phyloP scores from a whole-genome alignment of 2,329 filamentous ascomycete species.

The Talaromyces amestolkiae region DNA sequence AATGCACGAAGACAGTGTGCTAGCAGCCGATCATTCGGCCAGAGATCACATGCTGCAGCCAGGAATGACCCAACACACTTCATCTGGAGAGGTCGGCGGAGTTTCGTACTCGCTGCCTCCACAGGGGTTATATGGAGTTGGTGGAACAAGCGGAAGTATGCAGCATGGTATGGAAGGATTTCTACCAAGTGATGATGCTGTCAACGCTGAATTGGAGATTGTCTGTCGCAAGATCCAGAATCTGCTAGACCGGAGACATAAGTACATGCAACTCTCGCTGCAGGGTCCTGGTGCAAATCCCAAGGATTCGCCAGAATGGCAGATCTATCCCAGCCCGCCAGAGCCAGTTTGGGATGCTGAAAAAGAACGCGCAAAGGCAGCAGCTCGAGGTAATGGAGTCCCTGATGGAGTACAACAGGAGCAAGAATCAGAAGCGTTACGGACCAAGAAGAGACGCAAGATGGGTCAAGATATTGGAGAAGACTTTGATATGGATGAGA shows the following conservation, averaged over 20 bases:
- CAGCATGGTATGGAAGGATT: conserved; percentile 62
- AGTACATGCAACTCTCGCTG: conserved; percentile 81
- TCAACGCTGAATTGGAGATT: conserved; percentile 76
- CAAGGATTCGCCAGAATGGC: conserved; percentile 77
- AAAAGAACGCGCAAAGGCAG: conserved; percentile 13
- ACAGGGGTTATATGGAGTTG: conserved; percentile 46
- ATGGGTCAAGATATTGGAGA: conserved; percentile 86
- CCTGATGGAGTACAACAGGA: conserved; percentile 20
- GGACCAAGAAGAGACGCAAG: conserved; percentile 66
- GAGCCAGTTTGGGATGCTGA: conserved; percentile 80
- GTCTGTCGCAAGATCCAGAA: conserved; percentile 91
- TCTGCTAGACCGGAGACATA: conserved; percentile 81
- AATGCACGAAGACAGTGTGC: conserved; percentile 15
- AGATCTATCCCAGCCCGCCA: conserved; percentile 86
- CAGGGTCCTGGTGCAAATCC: conserved; percentile 84
- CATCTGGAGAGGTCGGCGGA: conserved; percentile 4
- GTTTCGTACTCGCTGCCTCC: background rate
- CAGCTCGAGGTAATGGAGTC: background rate
- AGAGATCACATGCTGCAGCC: conserved; percentile 53
- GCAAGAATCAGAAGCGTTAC: conserved; percentile 40
- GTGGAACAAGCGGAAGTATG: conserved; percentile 59
- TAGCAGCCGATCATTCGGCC: conserved; percentile 15
- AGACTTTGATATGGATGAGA: conserved; percentile 80
- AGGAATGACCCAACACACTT: conserved; percentile 18
- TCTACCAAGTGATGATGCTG: conserved; percentile 70